Base-by-base conservation (phyloP, 2,329 filamentous ascomycete genomes). In the Triangularia setosa region DNA sequence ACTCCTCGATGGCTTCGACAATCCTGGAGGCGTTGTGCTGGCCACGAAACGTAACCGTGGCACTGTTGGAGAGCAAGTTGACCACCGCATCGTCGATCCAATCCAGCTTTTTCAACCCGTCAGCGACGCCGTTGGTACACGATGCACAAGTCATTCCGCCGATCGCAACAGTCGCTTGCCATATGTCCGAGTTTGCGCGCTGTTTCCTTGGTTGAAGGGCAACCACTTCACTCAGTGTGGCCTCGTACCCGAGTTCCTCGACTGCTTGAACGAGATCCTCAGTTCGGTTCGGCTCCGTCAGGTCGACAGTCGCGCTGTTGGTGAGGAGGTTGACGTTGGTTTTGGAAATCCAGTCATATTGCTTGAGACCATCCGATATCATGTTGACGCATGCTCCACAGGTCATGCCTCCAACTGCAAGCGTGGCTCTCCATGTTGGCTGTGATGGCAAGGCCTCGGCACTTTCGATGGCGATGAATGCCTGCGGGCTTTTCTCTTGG, bases 61-160 rank as follows among this genome's bases (percentile, higher is more conserved):
- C 90, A 68, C 86, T 90, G 75, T 91, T 88, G 23, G 84, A 83
- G 56, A 92, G 81, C 9, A 92, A 79, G 69, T 87, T 90, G 70
- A 92, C 84, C 1, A 78, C 78, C 48, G 85, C 80, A 4, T 83
- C 82, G 58, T 80, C 79, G 25, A 92, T 79, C 79, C 84, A 89
- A 4, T 84, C 79, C 23, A 81, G 75, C 66, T 85, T 83, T 56
- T 83, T 77, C 40, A 92, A 75, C 67, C 84, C 83, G 6, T 82
- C 77, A 12, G 83, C 87, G 69, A 92, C 85, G 44, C 81, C 80
- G 71, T 87, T 88, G 61, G 82, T 82, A 71, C 90, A 93, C 12
- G 88, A 83, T 14, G 87, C 85, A 73, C 90, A 92, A 3, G 87
- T 91, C 89, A 93, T 92, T 60, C 90, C 90, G 27, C 83, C 85